Conservation (phyloP, 306 rosid genomes). For the Malus sylvestris region DNA sequence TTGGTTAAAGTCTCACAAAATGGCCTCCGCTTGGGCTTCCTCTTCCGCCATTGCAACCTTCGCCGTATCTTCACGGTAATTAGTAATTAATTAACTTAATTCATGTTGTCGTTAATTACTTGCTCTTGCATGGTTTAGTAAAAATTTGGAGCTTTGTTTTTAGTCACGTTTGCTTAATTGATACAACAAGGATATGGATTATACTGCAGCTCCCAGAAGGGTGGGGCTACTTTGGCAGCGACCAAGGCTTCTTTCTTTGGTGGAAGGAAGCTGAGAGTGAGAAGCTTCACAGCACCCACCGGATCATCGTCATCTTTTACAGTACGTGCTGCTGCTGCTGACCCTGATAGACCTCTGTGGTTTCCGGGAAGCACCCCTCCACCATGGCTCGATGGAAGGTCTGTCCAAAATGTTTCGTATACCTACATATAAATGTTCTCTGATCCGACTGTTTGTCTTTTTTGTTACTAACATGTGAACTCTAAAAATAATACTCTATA, state of each 20-base stretch:
- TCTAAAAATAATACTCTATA: not conserved
- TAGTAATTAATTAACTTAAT: no score
- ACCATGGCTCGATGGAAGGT: constrained; percentile 67
- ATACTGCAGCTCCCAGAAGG: constrained; percentile 48
- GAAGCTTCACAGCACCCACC: constrained; percentile 2
- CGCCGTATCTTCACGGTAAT: constrained; percentile 32
- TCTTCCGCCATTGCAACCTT: constrained; percentile 52
- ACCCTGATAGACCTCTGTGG: constrained; percentile 64
- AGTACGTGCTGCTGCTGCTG: constrained; percentile 44
- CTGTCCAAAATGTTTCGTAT: not conserved
- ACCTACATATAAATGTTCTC: not conserved
- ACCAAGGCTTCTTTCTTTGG: constrained; percentile 35
- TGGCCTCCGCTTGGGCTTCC: constrained; percentile 59
- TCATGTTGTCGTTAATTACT: not conserved
- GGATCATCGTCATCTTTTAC: constrained; percentile 12
- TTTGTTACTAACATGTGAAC: not conserved
- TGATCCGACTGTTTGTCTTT: not conserved
- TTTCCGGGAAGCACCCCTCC: constrained; percentile 75
- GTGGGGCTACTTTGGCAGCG: constrained; percentile 26
- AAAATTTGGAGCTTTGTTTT: not conserved
- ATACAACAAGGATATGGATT: not conserved
- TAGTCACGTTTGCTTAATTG: not conserved
- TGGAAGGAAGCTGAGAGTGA: constrained; percentile 52
- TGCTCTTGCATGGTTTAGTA: not conserved
- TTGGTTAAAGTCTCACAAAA: not conserved